A percentile compares a stretch with the other conserved stretches of the same genome.
Conservation (phyloP, 495 filamentous ascomycete species). For the Hypoxylon fragiforme region DNA sequence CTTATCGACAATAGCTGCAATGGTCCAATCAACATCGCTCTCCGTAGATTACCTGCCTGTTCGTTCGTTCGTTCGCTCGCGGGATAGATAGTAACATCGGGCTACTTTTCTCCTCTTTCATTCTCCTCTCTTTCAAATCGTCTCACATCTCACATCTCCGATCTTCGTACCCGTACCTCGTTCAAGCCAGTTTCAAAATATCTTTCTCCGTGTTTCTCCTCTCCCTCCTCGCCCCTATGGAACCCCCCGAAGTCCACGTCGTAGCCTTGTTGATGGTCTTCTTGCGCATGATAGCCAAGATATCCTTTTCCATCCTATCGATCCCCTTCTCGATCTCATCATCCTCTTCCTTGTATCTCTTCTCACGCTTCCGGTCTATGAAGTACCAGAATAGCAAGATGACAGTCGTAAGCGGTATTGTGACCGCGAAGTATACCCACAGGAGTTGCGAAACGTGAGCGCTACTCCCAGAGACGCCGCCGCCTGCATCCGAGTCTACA, state of each 20-base stretch:
- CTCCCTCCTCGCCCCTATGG: conserved; percentile 1
- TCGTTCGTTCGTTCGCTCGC: too few relatives aligned
- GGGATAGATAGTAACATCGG: too few relatives aligned
- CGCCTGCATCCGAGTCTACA: conserved; percentile 10
- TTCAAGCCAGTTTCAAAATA: too few relatives aligned
- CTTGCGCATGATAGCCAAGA: conserved; percentile 56
- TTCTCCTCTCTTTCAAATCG: conserved; percentile 3
- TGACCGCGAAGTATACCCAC: conserved; percentile 60
- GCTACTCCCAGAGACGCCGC: conserved; percentile 10
- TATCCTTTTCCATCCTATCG: conserved; percentile 56
- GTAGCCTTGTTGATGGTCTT: conserved; percentile 54
- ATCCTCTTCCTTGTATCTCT: conserved; percentile 50
- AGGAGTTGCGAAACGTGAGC: conserved; percentile 45
- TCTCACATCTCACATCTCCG: background rate
- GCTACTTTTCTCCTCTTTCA: too few relatives aligned
- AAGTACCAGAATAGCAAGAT: conserved; percentile 52
- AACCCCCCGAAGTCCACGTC: conserved; percentile 45
- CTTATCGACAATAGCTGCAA: conserved; percentile 11
- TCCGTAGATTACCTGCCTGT: too few relatives aligned
- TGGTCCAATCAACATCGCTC: conserved; percentile 3
- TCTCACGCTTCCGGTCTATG: conserved; percentile 52
- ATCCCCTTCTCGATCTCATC: conserved; percentile 54
- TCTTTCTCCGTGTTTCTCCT: background rate
- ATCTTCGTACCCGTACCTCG: too few relatives aligned
- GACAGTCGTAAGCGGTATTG: conserved; percentile 51